Base-by-base conservation (phyloP, 2,329 filamentous ascomycete genomes). In the Pyrenochaeta sp. region DNA sequence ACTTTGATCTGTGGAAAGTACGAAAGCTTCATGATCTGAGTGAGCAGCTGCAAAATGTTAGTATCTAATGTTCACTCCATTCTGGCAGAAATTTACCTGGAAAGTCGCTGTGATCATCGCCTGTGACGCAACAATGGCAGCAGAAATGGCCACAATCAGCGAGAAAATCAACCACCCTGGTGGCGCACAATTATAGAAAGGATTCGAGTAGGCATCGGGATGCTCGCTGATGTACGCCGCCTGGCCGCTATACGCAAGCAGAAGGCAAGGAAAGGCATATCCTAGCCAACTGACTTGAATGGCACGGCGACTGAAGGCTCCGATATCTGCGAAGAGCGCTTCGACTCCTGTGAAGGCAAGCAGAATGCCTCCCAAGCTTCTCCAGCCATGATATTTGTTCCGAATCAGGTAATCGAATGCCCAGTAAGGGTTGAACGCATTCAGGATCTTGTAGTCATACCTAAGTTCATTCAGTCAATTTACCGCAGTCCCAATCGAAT, bases 1-100 rank as follows among this genome's bases (percentile, higher is more conserved):
- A 88, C 78, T 56, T 87, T 84, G 64, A 92, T 84, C 50, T 90
- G 87, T 0, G 89, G 89, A 51, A 89, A 90, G 65, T 91, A 92
- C 0, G 77, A 81, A 4, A 84, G 71, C 44, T 84, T 87, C 84
- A 90, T 90, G 49, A 90, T 80, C 69, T 90, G 87, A 1, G 81
- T 78, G n/a, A 88, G 72, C 2, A 83, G 72, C 71, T 80, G 53
- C 22, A 37, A 1, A 6, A 2, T 53, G 53, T 68, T 35, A 72
- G 68, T 55, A 55, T 7, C 7, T 4, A 7, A 3, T 11, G 11
- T 9, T 10, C 23, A 8, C 11, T 8, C 3, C 14, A 29, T 18
- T 3, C 3, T 24, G 15, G 13, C 2, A 2, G 11, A 51, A 31
- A 32, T n/a, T 45, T 65, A 81, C 75, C 69, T 89, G 87, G 52